A percentile compares a stretch with the other conserved stretches of the same genome.
Conservation (phyloP, 1,284 basidiomycete genomes). For the Apiotrichum domesticum region DNA sequence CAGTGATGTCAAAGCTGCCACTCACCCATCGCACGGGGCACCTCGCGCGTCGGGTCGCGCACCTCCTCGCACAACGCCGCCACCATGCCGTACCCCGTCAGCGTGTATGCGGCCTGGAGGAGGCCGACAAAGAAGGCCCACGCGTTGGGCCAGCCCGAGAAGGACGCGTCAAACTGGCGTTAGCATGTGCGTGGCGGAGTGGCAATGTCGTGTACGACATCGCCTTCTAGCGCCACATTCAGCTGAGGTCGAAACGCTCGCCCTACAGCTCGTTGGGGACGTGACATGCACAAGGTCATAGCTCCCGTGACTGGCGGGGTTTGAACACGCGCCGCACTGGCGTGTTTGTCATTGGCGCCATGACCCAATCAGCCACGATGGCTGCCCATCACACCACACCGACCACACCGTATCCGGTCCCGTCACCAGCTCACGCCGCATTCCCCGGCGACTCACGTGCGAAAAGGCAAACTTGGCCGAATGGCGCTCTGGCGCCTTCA, state of each 20-base stretch:
- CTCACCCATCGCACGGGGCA: slow-evolving; percentile 43
- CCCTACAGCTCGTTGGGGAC: too few relatives aligned
- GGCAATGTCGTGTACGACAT: too few relatives aligned
- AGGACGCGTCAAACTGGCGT: slow-evolving; percentile 13
- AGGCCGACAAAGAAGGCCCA: slow-evolving; percentile 22
- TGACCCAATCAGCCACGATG: too few relatives aligned
- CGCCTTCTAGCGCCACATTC: too few relatives aligned
- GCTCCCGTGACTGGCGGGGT: too few relatives aligned
- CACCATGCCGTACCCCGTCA: slow-evolving; percentile 47
- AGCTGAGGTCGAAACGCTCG: too few relatives aligned
- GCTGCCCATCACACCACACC: too few relatives aligned
- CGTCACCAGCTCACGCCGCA: not conserved
- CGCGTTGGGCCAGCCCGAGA: slow-evolving; percentile 13
- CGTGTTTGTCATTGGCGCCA: too few relatives aligned
- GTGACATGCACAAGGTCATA: too few relatives aligned
- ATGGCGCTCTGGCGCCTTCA: slow-evolving; percentile 44
- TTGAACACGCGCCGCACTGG: too few relatives aligned
- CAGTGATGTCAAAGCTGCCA: not conserved
- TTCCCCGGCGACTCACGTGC: slow-evolving; percentile 22
- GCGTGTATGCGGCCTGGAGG: slow-evolving; percentile 40
- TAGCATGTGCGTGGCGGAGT: not conserved
- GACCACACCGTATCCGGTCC: too few relatives aligned
- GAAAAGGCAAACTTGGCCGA: slow-evolving; percentile 46
- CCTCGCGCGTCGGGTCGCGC: slow-evolving; percentile 42
- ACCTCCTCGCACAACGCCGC: slow-evolving; percentile 47